phyloP scores from a whole-genome alignment of 345 rosid species.

The Carallia brachiata region DNA sequence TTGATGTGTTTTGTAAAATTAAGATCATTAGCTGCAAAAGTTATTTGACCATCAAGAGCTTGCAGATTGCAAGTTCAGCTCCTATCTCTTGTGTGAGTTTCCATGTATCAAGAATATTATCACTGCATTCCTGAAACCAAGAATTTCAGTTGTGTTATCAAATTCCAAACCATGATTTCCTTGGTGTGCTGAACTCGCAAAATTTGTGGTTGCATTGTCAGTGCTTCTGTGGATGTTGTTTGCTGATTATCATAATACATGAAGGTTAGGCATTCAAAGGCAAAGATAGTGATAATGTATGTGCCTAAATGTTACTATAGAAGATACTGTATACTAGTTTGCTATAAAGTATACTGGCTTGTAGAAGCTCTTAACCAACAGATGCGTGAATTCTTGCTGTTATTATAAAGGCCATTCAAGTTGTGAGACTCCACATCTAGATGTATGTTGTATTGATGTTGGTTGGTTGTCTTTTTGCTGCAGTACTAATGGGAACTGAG shows the following conservation, averaged over 20 bases:
- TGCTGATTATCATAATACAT: background rate
- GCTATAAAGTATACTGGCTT: background rate
- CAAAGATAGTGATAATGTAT: too few species aligned
- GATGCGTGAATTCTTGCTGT: background rate
- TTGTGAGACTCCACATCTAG: too few species aligned
- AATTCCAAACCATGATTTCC: background rate
- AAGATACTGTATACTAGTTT: too few species aligned
- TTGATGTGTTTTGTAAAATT: background rate
- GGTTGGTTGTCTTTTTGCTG: background rate
- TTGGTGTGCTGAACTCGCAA: background rate
- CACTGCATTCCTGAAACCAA: background rate
- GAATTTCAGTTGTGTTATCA: background rate
- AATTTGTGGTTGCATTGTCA: background rate
- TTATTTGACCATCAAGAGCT: background rate
- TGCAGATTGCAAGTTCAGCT: background rate
- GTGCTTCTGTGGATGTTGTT: background rate
- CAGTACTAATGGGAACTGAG: slow-evolving; percentile 80
- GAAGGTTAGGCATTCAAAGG: background rate
- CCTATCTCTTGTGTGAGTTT: background rate
- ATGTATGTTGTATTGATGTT: background rate
- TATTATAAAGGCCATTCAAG: too few species aligned
- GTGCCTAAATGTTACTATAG: too few species aligned
- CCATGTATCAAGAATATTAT: too few species aligned
- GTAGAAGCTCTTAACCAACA: background rate
- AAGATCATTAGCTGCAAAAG: background rate